A percentile compares a stretch with the other conserved stretches of the same genome.
Conservation (phyloP, 371 early-diverging fungal genomes). For the Lichtheimia ornata region DNA sequence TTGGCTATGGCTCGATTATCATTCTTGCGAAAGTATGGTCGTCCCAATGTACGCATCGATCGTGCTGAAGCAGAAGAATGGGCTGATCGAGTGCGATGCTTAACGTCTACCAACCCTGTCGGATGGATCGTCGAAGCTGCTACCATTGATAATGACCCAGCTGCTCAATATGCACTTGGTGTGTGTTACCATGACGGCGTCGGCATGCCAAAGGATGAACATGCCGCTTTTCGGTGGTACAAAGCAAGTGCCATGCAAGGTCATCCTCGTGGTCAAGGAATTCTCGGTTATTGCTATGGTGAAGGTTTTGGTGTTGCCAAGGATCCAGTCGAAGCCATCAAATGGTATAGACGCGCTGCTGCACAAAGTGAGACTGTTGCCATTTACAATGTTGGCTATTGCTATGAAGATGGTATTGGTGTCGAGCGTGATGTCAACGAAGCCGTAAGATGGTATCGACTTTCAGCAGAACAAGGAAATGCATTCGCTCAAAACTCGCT, state of each 20-base stretch:
- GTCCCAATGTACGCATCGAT: constrained; percentile 74
- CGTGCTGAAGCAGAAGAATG: constrained; percentile 70
- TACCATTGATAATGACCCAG: constrained; percentile 40
- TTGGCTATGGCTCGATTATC: constrained; percentile 67
- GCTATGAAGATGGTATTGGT: constrained; percentile 84
- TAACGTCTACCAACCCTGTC: constrained; percentile 19
- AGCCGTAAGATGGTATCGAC: constrained; percentile 77
- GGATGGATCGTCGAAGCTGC: constrained; percentile 19
- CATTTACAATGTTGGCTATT: constrained; percentile 83
- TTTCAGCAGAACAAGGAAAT: constrained; percentile 76
- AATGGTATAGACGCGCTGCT: constrained; percentile 72
- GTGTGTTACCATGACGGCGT: constrained; percentile 77
- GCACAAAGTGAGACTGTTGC: constrained; percentile 69
- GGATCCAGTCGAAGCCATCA: constrained; percentile 67
- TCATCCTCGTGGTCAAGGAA: constrained; percentile 67
- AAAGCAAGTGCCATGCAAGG: constrained; percentile 66
- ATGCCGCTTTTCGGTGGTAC: constrained; percentile 66
- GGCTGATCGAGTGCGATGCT: constrained; percentile 33
- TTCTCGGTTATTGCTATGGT: constrained; percentile 74
- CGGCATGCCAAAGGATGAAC: constrained; percentile 57
- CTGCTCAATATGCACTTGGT: constrained; percentile 64
- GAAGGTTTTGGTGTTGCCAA: constrained; percentile 80
- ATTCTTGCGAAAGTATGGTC: constrained; percentile 79
- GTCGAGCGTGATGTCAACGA: constrained; percentile 62
- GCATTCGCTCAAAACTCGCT: constrained; percentile 82